These are phyloP conservation scores for Alnus rubra DNA, from an alignment of 306 rosid species.

Conservation along the genomic window DNA sequence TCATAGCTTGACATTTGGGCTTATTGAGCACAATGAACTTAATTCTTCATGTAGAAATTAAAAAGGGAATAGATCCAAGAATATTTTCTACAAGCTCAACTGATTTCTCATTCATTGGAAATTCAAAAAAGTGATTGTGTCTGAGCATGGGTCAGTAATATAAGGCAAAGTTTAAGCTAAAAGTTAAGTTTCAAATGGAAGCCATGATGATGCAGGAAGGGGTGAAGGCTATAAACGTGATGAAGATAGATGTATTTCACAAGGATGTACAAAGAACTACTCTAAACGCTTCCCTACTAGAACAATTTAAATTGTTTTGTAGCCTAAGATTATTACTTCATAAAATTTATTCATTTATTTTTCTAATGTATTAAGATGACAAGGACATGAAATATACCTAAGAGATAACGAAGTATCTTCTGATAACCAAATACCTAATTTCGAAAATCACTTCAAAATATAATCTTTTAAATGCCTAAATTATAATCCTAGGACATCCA, in stretches of 20 bases:
- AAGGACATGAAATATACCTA: not conserved
- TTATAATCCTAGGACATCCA: not conserved
- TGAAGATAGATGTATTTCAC: not conserved
- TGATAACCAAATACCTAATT: not conserved
- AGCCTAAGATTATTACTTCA: not conserved
- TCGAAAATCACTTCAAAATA: not conserved
- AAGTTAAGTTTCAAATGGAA: not conserved
- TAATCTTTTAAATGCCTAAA: not conserved
- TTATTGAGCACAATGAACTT: not conserved
- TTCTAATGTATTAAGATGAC: not conserved
- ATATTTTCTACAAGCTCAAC: not conserved
- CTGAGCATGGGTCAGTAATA: not conserved
- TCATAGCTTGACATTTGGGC: not conserved
- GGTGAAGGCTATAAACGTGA: not conserved
- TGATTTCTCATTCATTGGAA: not conserved
- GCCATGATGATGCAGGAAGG: not conserved
- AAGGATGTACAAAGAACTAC: not conserved
- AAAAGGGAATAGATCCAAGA: not conserved
- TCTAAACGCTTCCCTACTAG: not conserved
- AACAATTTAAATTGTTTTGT: not conserved
- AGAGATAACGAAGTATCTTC: not conserved
- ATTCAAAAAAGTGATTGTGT: not conserved
- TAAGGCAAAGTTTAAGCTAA: not conserved
- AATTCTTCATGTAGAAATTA: not conserved
- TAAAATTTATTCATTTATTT: not conserved